Base-by-base conservation (phyloP, 2,329 filamentous ascomycete genomes). In the Aspergillus calidoustus region DNA sequence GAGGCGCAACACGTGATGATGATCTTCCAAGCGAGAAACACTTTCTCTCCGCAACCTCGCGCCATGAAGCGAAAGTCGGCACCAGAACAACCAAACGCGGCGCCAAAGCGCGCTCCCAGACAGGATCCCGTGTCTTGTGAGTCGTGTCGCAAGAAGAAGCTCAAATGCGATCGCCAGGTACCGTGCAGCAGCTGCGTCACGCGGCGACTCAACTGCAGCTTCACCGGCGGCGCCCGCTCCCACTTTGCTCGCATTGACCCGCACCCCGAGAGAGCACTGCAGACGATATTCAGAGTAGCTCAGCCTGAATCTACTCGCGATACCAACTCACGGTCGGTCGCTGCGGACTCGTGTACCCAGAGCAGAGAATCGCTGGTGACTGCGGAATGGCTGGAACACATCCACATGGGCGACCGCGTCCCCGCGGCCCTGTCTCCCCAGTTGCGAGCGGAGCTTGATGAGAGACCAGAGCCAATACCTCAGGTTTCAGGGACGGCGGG, bases 111-210 rank as follows among this genome's bases (percentile, higher is more conserved):
- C 7, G 46, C 61, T 25, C 64, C 65, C 8, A 55, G 76, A 47
- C 76, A 78, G 61, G 74, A 77, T 17, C 77, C 77, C 0, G 76
- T 80, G 1, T 79, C 77, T 0, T 80, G 77, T 53, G 72, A 74
- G 13, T 77, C 71, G 8, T 80, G 77, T 56, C 71, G 77, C 3
- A 67, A 69, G 63, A 76, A 77, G 65, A 78, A 85, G 77, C 81
- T 86, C 43, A 86, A 84, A 74, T 86, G 84, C 69, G 81, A 85
- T 68, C 80, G 83, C 3, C 78, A 78, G 50, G 72, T 78, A 15
- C 84, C 84, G 13, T 86, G 84, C 66, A 79, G 78, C 34, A 81
- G 80, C 62, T 86, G 84, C 65, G 68, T 61, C 0, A 57, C 71
- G 4, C 73, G 77, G 15, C 64, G 64, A 2, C 47, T 77, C 13